Evolutionary conservation across 2,329 filamentous ascomycete genomes (phyloP), one percentile per base, ranked within the genome.

Genomic region (Penicillium sp.): DNA sequence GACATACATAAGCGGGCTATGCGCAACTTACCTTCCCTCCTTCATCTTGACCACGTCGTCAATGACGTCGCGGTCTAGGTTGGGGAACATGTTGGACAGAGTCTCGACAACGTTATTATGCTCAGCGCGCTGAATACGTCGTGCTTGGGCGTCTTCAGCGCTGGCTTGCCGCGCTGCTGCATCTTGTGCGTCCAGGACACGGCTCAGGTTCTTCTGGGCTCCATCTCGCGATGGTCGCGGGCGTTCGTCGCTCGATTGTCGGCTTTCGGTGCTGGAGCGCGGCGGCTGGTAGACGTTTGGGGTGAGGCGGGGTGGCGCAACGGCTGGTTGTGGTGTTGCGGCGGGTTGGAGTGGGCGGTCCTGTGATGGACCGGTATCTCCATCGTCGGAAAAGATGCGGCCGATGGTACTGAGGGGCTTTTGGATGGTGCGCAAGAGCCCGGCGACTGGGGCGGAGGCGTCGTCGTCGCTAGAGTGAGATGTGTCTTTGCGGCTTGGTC

Each of bases 11-110:
- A 16, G 1, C 11, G 20, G 6, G 26, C 18, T 37, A 29, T 14
- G 28, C 11, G 4, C 2, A 42, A 79, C 86, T 73, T 69, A 91
- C 89, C 88, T 82, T 65, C 93, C 94, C 69, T 96, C 85, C 71
- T 98, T 96, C 73, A 94, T 82, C 66, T 91, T 84, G 22, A 98
- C 93, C 32, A 98, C 93, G 71, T 98, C 93, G 61, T 90, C 90
- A 64, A 98, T 97, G 29, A 98, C 80, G 40, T 98, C 94, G 61
- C 83, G 82, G 67, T 98, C 93, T 41, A 98, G 74, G 63, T 94
- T 89, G 0, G 93, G 93, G 67, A 98, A 98, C 93, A 98, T 98
- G 59, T 89, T 86, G 39, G 88, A 84, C 47, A 98, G 73, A 28
- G 93, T 97, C 71, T 97, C 93, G 2, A 97, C 91, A 6, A 98